Evolutionary conservation across 192 early-diverging fungal genomes (phyloP), one percentile per base, ranked within the genome.

Genomic region (Backusella tarrabulga): DNA sequence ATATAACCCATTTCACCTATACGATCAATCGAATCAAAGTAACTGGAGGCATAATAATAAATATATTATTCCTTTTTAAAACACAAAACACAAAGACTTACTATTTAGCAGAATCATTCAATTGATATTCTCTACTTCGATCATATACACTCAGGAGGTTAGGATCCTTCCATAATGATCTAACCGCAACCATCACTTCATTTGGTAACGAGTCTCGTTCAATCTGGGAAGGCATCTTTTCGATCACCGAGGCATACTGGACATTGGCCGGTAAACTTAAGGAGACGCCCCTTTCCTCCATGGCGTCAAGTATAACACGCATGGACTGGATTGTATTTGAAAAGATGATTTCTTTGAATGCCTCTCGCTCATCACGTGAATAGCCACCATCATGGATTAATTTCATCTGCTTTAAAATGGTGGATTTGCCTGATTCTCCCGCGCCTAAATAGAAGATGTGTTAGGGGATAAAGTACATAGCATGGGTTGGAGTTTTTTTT

Each of bases 71-170:
- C 15, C 63, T 67, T 17, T 12, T 32, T 32, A 32, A 32, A 32
- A 67, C 11, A 67, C 12, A 50, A 63, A 36, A 21, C 21, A 21
- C 5, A 8, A n/a, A n/a, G 6, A 83, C 90, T 79, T 84, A 94
- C 93, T 98, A 98, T 86, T 91, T 91, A 6, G 97, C 95, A n/a
- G 96, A 97, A 83, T 99, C 97, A 81, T 97, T 98, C 54, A 99
- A 86, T 86, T 99, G 97, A 81, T 93, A 99, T 84, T 99, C 97
- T 71, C 94, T 85, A 12, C 91, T 92, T 76, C 96, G 87, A 23
- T 84, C 85, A 82, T 97, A 95, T 76, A 92, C 92, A 67, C 88
- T 89, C 77, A 89, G 89, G 69, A 99, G 91, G 54, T 93, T 94
- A 26, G 76, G 80, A 84, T 99, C 96, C 26, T 79, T 77, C 96